Percentiles rank a stretch among this genome's conserved stretches.
Evolutionary conservation across 2,329 filamentous ascomycete species (phyloP).

Genomic region (Colletotrichum eremochloae): DNA sequence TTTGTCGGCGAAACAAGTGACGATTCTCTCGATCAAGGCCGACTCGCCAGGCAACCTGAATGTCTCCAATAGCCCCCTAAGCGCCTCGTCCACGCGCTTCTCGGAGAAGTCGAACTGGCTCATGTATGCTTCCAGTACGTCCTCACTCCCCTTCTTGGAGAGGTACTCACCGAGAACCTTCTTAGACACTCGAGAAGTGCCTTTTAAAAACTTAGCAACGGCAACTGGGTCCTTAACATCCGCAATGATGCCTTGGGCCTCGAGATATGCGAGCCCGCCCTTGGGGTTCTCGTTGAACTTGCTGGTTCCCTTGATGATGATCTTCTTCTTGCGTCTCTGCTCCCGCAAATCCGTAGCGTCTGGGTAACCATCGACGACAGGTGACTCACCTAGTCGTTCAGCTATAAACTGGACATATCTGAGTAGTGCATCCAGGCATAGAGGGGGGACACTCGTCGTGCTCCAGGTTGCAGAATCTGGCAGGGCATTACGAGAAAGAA

Average conservation of each 20-base stretch:
- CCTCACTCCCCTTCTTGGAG: constrained; percentile 90
- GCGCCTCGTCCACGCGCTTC: constrained; percentile 89
- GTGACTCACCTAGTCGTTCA: constrained; percentile 82
- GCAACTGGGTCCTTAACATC: constrained; percentile 79
- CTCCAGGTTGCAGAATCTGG: constrained; percentile 99
- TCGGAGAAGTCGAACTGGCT: constrained; percentile 88
- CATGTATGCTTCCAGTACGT: constrained; percentile 87
- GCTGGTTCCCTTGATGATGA: constrained; percentile 87
- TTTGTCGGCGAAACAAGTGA: constrained; percentile 87
- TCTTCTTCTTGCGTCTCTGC: constrained; percentile 83
- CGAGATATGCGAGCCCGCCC: constrained; percentile 86
- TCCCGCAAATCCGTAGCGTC: constrained; percentile 74
- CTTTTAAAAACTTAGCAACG: constrained; percentile 88
- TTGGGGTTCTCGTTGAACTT: constrained; percentile 98
- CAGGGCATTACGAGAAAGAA: constrained; percentile 93
- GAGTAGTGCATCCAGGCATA: constrained; percentile 92
- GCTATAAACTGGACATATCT: constrained; percentile 93
- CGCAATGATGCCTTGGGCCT: constrained; percentile 86
- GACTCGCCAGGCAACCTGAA: constrained; percentile 97
- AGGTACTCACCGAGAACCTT: constrained; percentile 92
- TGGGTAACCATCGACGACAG: constrained; percentile 74
- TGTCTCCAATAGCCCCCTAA: constrained; percentile 87
- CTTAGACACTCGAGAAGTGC: constrained; percentile 90
- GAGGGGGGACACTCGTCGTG: constrained; percentile 94
- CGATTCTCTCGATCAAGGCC: constrained; percentile 90